Evolutionary conservation across 2,329 filamentous ascomycete genomes (phyloP).

Genomic region (Chrysosphaeria jannelii): DNA sequence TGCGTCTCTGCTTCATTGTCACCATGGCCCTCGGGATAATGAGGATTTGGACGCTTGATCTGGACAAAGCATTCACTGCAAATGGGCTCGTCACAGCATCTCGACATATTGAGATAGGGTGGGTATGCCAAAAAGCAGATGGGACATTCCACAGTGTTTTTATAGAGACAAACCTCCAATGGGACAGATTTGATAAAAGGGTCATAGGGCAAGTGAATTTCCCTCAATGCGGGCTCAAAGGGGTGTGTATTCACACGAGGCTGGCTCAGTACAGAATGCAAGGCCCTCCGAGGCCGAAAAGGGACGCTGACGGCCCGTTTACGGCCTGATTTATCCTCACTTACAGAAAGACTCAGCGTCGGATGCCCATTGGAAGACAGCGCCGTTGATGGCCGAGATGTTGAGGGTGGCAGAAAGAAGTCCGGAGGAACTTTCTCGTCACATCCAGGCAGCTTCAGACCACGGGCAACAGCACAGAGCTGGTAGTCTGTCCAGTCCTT

Average conservation of each 20-base stretch:
- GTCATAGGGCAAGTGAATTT: slow-evolving; percentile 52
- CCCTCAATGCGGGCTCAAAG: slow-evolving; percentile 42
- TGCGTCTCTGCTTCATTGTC: slow-evolving; percentile 9
- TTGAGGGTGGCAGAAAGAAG: no score
- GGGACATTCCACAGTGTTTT: slow-evolving; percentile 67
- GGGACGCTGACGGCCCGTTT: neutral
- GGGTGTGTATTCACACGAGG: slow-evolving; percentile 45
- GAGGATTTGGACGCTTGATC: slow-evolving; percentile 80
- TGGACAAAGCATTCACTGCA: slow-evolving; percentile 98
- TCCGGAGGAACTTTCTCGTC: slow-evolving; percentile 54
- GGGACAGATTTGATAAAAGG: slow-evolving; percentile 84
- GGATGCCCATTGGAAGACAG: slow-evolving; percentile 4
- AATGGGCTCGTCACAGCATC: slow-evolving; percentile 86
- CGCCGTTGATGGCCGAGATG: slow-evolving; percentile 14
- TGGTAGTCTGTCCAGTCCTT: slow-evolving; percentile 83
- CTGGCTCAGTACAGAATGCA: slow-evolving; percentile 55
- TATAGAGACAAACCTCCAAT: slow-evolving; percentile 79
- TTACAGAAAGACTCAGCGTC: no score
- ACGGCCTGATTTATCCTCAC: no score
- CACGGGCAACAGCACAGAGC: slow-evolving; percentile 68
- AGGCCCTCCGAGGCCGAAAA: slow-evolving; percentile 48
- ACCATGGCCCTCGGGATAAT: slow-evolving; percentile 53
- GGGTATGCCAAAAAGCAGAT: slow-evolving; percentile 95
- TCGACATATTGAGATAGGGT: slow-evolving; percentile 72
- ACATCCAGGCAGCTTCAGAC: slow-evolving; percentile 52